Evolutionary conservation across 2,329 filamentous ascomycete genomes (phyloP), one percentile per base, ranked within the genome.

Genomic region (Aureobasidium sp.): DNA sequence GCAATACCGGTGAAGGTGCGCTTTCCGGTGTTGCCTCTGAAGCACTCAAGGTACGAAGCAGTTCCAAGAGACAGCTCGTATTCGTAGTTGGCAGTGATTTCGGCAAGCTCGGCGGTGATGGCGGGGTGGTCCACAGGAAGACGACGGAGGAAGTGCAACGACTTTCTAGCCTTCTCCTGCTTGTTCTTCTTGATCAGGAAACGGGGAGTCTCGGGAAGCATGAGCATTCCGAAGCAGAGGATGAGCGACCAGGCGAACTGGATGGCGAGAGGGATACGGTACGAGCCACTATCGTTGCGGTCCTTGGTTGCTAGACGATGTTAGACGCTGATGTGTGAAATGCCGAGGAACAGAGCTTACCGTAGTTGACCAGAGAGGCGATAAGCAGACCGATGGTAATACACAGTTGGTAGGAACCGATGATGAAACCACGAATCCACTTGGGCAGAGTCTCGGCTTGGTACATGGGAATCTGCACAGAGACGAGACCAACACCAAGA

Each of bases 201-300:
- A 70, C 90, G 86, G 45, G 90, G 90, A 0, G 89, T 91, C 73
- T 94, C 90, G 60, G 90, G 90, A 4, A 94, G 85, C 68, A 89
- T 72, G 67, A 90, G 75, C 34, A 94, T 82, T 69, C 90, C 90
- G 45, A 69, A 69, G 41, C 76, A 88, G 22, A 94, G 84, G 65
- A 93, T 87, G 37, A 90, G 29, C 36, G 88, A 89, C 87, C 88
- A 93, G 56, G 84, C 75, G 74, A 91, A 88, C 78, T 94, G 90
- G 47, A 94, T 78, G 42, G 76, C 83, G 67, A 93, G 89, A 61
- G 88, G 87, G 62, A 93, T 90, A 65, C 90, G 87, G 79, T 90
- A 67, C 11, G 63, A 62, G 25, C 65, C 65, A 5, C 82, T 85
- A 72, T 87, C 82, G 11, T 68, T 70, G 64, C 81, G 79, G 65